Base-by-base conservation (phyloP, 768 basidiomycete species). In the Saitozyma sp. region DNA sequence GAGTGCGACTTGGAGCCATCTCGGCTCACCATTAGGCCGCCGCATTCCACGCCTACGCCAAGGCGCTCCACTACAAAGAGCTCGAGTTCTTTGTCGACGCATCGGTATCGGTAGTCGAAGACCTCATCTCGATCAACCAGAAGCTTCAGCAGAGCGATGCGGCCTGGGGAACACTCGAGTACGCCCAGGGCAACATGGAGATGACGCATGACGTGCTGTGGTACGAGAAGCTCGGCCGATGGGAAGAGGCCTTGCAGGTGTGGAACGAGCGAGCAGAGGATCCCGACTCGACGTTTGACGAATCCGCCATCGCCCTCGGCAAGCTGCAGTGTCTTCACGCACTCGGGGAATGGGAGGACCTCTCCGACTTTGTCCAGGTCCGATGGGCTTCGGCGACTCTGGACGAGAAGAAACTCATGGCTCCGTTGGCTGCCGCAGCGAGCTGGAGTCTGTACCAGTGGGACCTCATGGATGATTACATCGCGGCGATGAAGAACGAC, bases 381-480 rank as follows among this genome's bases (percentile, higher is more conserved):
- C 86, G 88, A 65, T 99, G 96, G 96, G 78, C 85, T 3, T 89
- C 85, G 64, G 89, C 91, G 10, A 86, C 83, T 53, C 84, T 88
- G 61, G 93, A 96, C 56, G 88, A 92, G 67, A 87, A 89, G 53
- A 85, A 88, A 56, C 89, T 90, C 79, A 96, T 98, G 66, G 93
- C 96, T 0, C 94, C 96, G 0, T 89, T 99, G 83, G 96, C 95
- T 0, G 91, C 96, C 1, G 94, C 95, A 0, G 95, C 96, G 1
- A 91, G 93, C 2, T 99, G 96, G 95, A 92, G 92, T 1, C 81
- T 97, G 60, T 88, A 89, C 66, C 94, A 97, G 70, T 99, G 96
- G 96, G 93, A 97, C 70, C 85, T 88, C 3, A 99, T 99, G 96
- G 96, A 98, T 50, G 88, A 92, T 69, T 98, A 96, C 77, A 95